A percentile compares a stretch with the other conserved stretches of the same genome.
phyloP scores from a whole-genome alignment of 1,139 yeast species.

The Candida sp. region DNA sequence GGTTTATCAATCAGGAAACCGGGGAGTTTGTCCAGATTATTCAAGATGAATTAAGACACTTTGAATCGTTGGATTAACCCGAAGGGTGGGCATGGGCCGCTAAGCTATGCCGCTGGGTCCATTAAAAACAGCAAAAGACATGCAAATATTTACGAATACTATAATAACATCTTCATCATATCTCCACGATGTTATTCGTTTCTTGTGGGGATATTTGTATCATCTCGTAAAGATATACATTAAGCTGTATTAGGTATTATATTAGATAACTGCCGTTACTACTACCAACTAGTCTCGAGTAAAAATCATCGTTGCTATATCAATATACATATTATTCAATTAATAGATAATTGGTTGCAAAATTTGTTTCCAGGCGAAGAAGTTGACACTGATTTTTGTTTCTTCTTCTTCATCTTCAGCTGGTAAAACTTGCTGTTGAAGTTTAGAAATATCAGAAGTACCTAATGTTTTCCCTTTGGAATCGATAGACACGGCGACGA shows the following conservation, averaged over 20 bases:
- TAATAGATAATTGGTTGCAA: neutral
- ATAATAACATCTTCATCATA: too few species aligned
- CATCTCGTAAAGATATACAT: too few species aligned
- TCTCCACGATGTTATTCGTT: too few species aligned
- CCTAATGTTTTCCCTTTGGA: conserved; percentile 12
- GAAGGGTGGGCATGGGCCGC: too few species aligned
- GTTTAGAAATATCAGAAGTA: conserved; percentile 7
- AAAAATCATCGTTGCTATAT: too few species aligned
- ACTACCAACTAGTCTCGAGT: conserved; percentile 3
- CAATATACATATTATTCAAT: too few species aligned
- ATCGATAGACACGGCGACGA: conserved; percentile 21
- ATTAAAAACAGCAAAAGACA: too few species aligned
- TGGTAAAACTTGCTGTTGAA: neutral
- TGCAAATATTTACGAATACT: too few species aligned
- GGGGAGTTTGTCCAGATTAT: neutral
- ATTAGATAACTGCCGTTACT: too few species aligned
- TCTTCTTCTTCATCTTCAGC: neutral
- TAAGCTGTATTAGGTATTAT: too few species aligned
- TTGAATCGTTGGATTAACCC: neutral
- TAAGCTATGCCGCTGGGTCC: too few species aligned
- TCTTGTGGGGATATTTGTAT: too few species aligned
- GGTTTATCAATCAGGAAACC: conserved; percentile 9
- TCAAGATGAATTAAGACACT: neutral
- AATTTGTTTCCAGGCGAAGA: neutral
- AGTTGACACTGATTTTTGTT: neutral